Evolutionary conservation across 2,329 filamentous ascomycete genomes (phyloP).

Genomic region (Pseudopyricularia cyperi): DNA sequence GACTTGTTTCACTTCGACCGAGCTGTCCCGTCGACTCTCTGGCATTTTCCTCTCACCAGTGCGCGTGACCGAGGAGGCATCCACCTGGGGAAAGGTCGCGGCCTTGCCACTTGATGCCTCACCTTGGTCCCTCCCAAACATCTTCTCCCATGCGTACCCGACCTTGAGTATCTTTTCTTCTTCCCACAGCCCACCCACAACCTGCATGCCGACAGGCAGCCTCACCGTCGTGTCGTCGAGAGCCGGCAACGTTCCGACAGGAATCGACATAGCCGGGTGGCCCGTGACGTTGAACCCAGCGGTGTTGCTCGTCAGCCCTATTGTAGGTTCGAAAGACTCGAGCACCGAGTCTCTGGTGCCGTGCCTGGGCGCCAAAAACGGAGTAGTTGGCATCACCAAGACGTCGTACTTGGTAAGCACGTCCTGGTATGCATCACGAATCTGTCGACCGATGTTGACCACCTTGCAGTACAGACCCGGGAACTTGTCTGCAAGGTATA

Average conservation of each 20-base stretch:
- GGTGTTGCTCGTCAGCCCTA: conserved; percentile 23
- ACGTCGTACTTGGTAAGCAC: conserved; percentile 21
- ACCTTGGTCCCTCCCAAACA: neutral
- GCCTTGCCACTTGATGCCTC: neutral
- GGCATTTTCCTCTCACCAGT: no score
- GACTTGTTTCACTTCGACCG: neutral
- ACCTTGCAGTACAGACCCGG: conserved; percentile 20
- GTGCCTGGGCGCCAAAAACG: neutral
- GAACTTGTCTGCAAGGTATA: conserved; percentile 29
- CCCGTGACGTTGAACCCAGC: conserved; percentile 36
- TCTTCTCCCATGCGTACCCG: neutral
- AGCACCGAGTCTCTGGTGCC: neutral
- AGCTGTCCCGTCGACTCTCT: neutral
- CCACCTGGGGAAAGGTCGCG: no score
- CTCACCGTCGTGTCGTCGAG: conserved; percentile 2
- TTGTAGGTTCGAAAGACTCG: neutral
- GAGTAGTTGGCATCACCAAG: conserved; percentile 24
- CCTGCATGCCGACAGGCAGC: conserved; percentile 18
- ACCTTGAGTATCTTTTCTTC: conserved; percentile 14
- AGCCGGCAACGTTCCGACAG: conserved; percentile 10
- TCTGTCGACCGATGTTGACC: conserved; percentile 22
- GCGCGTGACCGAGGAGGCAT: no score
- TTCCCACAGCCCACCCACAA: conserved; percentile 14
- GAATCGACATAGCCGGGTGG: conserved; percentile 33
- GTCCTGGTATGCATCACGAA: conserved; percentile 22